Base-by-base conservation (phyloP, 2,329 filamentous ascomycete genomes). In the Aphanoascus verrucosus region DNA sequence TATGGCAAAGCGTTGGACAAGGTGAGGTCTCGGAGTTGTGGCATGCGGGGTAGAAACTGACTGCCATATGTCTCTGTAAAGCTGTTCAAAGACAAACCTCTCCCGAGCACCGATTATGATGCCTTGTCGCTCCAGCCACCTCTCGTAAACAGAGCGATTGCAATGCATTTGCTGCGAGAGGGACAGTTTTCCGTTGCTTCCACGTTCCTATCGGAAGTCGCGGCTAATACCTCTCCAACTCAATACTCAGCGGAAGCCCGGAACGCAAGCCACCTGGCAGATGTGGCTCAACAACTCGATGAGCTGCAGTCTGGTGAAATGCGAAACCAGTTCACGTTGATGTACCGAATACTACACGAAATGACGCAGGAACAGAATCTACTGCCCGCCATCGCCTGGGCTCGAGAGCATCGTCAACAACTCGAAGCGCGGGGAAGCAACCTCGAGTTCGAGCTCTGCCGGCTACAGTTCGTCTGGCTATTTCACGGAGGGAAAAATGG, bases 151-250 rank as follows among this genome's bases (percentile, higher is more conserved):
- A 82, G 90, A 54, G 91, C 93, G 5, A 94, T 98, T 61, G 87
- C 87, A 8, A 96, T 97, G 89, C 93, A 98, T 65, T 79, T 98
- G 19, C 78, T 98, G 38, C 86, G 93, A 40, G 91, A 97, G 71
- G 93, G 93, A 47, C 86, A 95, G 65, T 98, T 98, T 68, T 78
- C 77, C 19, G 90, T 95, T 1, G 91, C 91, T 11, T 82, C 84
- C 14, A 88, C 84, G 1, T 96, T 98, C 62, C 80, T 95, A 47
- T 74, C 78, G 12, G 93, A 97, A 73, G 80, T 79, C 31, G 70
- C 74, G 52, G 66, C 72, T 20, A 70, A 73, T 56, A 72, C 74
- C 66, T 60, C 69, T 59, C 56, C 65, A 49, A 61, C 63, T 57
- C 63, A 67, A 56, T 60, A 64, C 43, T 54, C 63, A 56, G 58